phyloP scores from a whole-genome alignment of 495 filamentous ascomycete species.

The Cairneyella variabilis region DNA sequence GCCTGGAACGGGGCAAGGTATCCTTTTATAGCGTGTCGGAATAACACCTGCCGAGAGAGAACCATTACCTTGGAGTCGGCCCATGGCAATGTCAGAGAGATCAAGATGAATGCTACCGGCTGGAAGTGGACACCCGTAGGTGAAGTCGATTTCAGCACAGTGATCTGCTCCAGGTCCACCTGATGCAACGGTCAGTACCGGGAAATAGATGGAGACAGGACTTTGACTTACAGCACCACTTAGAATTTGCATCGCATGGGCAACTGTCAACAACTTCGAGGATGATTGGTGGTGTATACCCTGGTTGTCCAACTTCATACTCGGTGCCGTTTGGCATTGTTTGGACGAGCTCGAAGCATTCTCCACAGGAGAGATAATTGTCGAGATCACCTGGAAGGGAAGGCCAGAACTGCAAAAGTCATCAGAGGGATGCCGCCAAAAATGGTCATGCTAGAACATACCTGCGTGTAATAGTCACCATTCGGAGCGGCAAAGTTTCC shows the following conservation, averaged over 20 bases:
- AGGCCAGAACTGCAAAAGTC: conserved; percentile 11
- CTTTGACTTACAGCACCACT: conserved; percentile 16
- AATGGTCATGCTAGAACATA: background rate
- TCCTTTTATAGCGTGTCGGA: conserved; percentile 12
- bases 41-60: conserved; percentile 9
- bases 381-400: conserved; percentile 16
- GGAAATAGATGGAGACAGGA: background rate
- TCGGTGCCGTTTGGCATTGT: conserved; percentile 12
- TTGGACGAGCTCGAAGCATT: conserved; percentile 13
- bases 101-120: conserved; percentile 12
- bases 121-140: conserved; percentile 16
- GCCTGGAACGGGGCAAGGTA: conserved; percentile 11
- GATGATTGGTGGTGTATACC: conserved; percentile 14
- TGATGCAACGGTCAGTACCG: background rate
- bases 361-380: conserved; percentile 18
- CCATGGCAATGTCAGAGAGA: conserved; percentile 19
- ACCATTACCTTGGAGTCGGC: conserved; percentile 14
- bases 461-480: conserved; percentile 16
- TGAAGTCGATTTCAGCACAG: conserved; percentile 18
- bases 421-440: background rate
- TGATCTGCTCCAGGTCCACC: conserved; percentile 15
- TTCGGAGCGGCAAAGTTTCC: conserved; percentile 19
- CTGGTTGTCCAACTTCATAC: conserved; percentile 7
- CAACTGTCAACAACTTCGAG: conserved; percentile 16
- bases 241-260: conserved; percentile 12